Conservation (phyloP, 306 rosid genomes). For the Cyclanthera cordifolia region DNA sequence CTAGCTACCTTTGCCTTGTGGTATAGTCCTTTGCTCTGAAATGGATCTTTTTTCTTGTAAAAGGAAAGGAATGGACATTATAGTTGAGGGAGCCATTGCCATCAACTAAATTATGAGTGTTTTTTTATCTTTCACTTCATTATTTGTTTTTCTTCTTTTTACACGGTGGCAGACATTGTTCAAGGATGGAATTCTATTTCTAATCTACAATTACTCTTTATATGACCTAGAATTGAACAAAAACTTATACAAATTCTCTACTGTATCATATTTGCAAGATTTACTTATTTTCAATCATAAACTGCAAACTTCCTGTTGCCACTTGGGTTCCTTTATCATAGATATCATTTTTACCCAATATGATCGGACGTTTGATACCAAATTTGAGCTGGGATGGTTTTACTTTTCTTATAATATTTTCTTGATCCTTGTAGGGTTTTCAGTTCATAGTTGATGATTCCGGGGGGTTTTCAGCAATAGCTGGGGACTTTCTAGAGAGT, state of each 20-base stretch:
- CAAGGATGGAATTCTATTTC: not conserved
- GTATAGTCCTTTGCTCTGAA: not conserved
- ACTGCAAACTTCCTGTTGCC: not conserved
- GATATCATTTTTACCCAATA: not conserved
- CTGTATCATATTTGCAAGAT: not conserved
- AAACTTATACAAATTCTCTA: not conserved
- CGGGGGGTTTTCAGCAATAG: slow-evolving; percentile 83
- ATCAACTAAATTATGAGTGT: not conserved
- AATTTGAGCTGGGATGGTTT: not conserved
- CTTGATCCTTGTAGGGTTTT: slow-evolving; percentile 52
- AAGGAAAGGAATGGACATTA: not conserved
- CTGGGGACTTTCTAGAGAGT: slow-evolving; percentile 63
- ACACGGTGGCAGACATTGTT: not conserved
- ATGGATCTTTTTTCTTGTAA: not conserved
- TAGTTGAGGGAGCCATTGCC: not conserved
- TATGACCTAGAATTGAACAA: not conserved
- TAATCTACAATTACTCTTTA: not conserved
- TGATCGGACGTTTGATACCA: not conserved
- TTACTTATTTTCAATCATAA: not conserved
- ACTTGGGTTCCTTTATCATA: not conserved
- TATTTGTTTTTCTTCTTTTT: not conserved
- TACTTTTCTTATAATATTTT: not conserved
- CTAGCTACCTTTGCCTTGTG: too few relatives aligned
- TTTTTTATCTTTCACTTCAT: not conserved
- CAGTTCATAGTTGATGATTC: slow-evolving; percentile 74